Conservation (phyloP, 208 protist genomes). For the Leishmania lainsoni region DNA sequence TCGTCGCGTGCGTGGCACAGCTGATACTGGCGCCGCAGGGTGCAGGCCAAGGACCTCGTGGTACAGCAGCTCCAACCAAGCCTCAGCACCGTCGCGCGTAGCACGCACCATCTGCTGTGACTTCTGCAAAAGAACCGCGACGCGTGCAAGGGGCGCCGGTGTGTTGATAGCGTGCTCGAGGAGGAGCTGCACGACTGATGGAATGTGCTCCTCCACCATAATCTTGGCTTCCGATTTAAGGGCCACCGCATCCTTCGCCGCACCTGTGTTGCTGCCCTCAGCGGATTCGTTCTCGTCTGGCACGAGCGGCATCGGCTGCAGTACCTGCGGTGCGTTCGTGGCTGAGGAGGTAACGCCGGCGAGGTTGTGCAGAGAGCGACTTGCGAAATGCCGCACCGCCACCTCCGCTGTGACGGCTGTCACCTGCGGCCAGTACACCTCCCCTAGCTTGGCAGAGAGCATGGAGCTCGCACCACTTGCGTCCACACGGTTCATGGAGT, state of each 20-base stretch:
- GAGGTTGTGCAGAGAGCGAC: conserved; percentile 3
- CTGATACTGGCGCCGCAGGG: background rate
- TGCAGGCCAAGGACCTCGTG: conserved; percentile 21
- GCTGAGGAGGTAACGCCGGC: background rate
- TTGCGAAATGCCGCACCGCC: conserved; percentile 6
- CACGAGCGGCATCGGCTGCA: background rate
- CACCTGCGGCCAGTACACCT: conserved; percentile 22
- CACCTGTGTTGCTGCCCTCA: background rate
- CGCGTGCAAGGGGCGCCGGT: conserved; percentile 7
- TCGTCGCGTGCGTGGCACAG: background rate
- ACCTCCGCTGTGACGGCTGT: conserved; percentile 5
- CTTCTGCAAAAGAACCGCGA: conserved; percentile 19
- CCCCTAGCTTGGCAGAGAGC: conserved; percentile 5
- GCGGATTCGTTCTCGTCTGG: background rate
- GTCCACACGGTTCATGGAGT: background rate
- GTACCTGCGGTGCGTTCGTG: background rate
- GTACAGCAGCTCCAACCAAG: conserved; percentile 33
- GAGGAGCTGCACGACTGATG: conserved; percentile 11
- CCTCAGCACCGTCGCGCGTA: conserved; percentile 19
- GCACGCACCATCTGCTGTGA: conserved; percentile 15
- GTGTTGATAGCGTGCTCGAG: conserved; percentile 12
- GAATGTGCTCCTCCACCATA: conserved; percentile 5
- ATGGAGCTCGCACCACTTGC: background rate
- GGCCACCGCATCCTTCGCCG: background rate
- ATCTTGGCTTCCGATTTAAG: background rate